Conservation (phyloP, 2,329 filamentous ascomycete genomes). For the Aspergillus oerlinghausenensis region DNA sequence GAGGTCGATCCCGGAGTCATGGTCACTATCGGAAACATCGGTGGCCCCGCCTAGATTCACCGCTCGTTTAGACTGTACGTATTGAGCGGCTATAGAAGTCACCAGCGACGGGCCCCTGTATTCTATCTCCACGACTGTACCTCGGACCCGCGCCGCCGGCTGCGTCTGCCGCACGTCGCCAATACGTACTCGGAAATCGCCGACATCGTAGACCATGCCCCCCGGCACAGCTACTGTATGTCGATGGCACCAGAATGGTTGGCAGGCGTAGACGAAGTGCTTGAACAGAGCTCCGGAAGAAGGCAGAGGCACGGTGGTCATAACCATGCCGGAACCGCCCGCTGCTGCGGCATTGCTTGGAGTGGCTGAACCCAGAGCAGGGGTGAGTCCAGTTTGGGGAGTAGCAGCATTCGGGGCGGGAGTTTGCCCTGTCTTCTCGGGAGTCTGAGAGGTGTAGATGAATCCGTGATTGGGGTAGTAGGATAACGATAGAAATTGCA, state of each 20-base stretch:
- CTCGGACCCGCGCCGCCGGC: constrained; percentile 34
- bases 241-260: constrained; percentile 41
- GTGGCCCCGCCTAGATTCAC: not conserved
- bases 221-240: constrained; percentile 33
- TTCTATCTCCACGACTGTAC: constrained; percentile 43
- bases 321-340: constrained; percentile 26
- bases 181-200: constrained; percentile 40
- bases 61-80: constrained; percentile 3
- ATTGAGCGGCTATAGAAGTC: constrained; percentile 16
- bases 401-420: constrained; percentile 8
- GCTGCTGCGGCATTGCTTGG: constrained; percentile 1
- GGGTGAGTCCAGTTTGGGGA: not conserved
- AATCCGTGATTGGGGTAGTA: constrained; percentile 39
- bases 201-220: constrained; percentile 39
- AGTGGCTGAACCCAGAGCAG: constrained; percentile 1
- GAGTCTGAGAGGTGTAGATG: constrained; percentile 35
- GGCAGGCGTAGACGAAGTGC: constrained; percentile 38
- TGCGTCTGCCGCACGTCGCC: constrained; percentile 41
- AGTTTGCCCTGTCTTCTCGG: constrained; percentile 8
- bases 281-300: constrained; percentile 34
- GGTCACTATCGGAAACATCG: constrained; percentile 7
- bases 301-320: constrained; percentile 35
- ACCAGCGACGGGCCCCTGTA: constrained; percentile 37
- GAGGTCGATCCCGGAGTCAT: constrained; percentile 25
- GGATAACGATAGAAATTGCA: constrained; percentile 41